Evolutionary conservation across 2,329 filamentous ascomycete species (phyloP), one percentile per base, ranked within the genome.

Genomic region (Fusarium algeriense): DNA sequence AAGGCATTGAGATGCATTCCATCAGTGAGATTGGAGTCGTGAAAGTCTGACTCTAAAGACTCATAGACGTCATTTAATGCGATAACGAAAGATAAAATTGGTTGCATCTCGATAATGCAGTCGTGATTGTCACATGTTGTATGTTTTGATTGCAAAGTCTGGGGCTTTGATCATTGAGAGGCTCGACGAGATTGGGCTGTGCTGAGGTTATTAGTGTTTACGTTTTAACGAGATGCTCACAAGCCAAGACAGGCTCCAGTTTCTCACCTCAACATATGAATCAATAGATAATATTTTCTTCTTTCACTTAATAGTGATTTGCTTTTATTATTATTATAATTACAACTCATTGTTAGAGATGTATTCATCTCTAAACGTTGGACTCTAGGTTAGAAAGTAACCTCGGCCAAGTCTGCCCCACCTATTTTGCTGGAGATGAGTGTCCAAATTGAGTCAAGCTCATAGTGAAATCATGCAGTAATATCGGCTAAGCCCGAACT

Each of bases 11-110:
- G 19, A 2, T 8, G 32, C 12, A 50, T 26, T 50, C 17, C 17
- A 3, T 0, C 0, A 1, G 3, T 26, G 20, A 15, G 6, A 37
- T 4, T 3, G 12, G 3, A n/a, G 15, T 4, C 10, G 4, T 4
- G 4, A 35, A 13, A 23, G 7, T 17, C 4, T 30, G 44, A 11
- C 44, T 30, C 28, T 23, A 13, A 5, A 28, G 28, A 7, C 11
- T 9, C 6, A 0, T 1, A 12, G n/a, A 35, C 20, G 48, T 50
- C 20, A 35, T n/a, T 11, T 8, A 6, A 50, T 35, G 15, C 23
- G 20, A 50, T n/a, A n/a, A 11, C 8, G 19, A 11, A 50, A 4
- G 8, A 37, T 12, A 6, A 30, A 37, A 14, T 6, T 14, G 23
- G 23, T 35, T 26, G 15, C 15, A 35, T 2, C 19, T 7, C 8